phyloP scores from a whole-genome alignment of 2,329 filamentous ascomycete genomes.

The Hypoxylon sp. region DNA sequence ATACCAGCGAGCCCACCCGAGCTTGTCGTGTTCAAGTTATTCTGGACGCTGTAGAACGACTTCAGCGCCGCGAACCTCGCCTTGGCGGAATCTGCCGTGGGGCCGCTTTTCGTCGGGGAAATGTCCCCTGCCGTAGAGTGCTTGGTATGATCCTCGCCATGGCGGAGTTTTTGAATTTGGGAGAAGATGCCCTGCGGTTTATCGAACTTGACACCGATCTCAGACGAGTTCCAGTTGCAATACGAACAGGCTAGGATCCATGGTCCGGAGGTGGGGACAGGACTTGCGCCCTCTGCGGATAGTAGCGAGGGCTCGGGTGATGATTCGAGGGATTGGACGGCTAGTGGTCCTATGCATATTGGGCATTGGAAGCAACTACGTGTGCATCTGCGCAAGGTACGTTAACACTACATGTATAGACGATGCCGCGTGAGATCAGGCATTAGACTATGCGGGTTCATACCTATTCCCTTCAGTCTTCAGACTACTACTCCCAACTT shows the following conservation, averaged over 20 bases:
- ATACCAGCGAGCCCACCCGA: conserved; percentile 65
- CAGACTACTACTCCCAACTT: conserved; percentile 93
- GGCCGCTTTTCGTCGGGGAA: conserved; percentile 63
- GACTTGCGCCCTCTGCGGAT: conserved; percentile 59
- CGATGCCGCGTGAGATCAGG: neutral
- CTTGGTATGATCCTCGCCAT: conserved; percentile 65
- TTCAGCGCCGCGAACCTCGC: conserved; percentile 77
- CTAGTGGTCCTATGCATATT: conserved; percentile 84
- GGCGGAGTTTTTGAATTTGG: conserved; percentile 81
- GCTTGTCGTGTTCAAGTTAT: conserved; percentile 71
- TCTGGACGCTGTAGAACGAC: conserved; percentile 85
- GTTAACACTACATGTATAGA: conserved; percentile 11
- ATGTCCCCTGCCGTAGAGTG: conserved; percentile 46
- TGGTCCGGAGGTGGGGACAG: conserved; percentile 62
- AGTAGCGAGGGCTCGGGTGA: conserved; percentile 63
- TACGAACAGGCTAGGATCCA: conserved; percentile 90
- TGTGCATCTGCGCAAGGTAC: conserved; percentile 75
- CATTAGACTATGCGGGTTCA: conserved; percentile 46
- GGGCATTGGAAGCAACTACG: conserved; percentile 97
- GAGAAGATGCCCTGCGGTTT: conserved; percentile 88
- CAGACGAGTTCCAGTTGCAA: conserved; percentile 92
- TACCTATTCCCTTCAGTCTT: conserved; percentile 95
- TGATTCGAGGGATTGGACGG: conserved; percentile 79
- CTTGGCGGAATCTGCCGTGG: conserved; percentile 70
- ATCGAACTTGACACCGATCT: conserved; percentile 91